Conservation (phyloP, 139 green algal species). For the Gonium pectorale region DNA sequence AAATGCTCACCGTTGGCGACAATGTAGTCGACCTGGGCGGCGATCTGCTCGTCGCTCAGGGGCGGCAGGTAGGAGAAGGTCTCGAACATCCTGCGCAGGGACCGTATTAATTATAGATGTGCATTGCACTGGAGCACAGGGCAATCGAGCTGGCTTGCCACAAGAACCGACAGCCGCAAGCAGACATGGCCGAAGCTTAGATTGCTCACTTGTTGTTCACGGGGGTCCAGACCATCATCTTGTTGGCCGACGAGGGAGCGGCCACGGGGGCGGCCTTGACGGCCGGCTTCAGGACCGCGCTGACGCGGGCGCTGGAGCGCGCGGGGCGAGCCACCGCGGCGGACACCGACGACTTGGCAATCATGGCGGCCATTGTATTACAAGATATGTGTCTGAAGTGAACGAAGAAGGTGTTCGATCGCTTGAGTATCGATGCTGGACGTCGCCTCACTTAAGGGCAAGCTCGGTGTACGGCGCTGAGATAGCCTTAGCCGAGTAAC, state of each 20-base stretch:
- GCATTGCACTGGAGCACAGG: too few relatives aligned
- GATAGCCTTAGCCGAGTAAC: too few relatives aligned
- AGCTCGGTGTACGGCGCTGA: too few relatives aligned
- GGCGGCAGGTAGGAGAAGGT: constrained; percentile 99
- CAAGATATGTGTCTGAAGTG: not conserved
- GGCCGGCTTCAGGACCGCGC: constrained; percentile 44
- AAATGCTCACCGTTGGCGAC: constrained; percentile 81
- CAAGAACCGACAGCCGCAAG: too few relatives aligned
- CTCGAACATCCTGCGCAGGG: constrained; percentile 92
- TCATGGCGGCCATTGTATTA: constrained; percentile 48
- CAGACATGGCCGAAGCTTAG: not conserved
- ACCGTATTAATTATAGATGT: too few relatives aligned
- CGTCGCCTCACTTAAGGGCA: too few relatives aligned
- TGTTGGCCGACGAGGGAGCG: constrained; percentile 70
- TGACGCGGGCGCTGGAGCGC: constrained; percentile 5
- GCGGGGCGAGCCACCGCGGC: constrained; percentile 30
- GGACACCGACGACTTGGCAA: constrained; percentile 43
- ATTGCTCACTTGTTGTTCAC: constrained; percentile 84
- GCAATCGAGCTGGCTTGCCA: too few relatives aligned
- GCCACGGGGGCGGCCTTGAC: constrained; percentile 55
- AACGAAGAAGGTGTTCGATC: too few relatives aligned
- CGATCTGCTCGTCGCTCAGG: constrained; percentile 91
- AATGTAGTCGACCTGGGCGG: constrained; percentile 96
- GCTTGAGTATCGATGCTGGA: not conserved
- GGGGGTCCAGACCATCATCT: constrained; percentile 87